These are phyloP conservation scores for Skeletonema costatum DNA, from an alignment of 108 stramenopile species.

Conservation along the genomic window DNA sequence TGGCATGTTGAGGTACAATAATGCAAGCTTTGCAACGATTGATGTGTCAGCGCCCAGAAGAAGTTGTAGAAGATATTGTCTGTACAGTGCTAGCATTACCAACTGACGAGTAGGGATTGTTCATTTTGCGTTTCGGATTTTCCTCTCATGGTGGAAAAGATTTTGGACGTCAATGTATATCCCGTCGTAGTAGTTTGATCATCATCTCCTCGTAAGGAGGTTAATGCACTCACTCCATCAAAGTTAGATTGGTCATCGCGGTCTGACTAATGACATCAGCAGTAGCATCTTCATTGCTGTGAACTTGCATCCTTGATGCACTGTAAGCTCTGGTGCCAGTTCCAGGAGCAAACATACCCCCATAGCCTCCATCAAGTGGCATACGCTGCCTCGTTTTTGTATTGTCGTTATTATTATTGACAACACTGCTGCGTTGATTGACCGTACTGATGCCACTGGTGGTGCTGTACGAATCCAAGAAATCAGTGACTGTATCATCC, in stretches of 20 bases:
- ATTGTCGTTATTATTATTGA: not conserved
- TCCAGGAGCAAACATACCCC: constrained; percentile 36
- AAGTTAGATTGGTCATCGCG: not conserved
- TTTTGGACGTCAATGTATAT: not conserved
- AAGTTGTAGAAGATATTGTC: not conserved
- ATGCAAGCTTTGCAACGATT: not conserved
- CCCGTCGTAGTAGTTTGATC: not conserved
- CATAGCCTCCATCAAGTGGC: constrained; percentile 41
- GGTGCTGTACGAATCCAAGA: not conserved
- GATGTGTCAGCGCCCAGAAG: not conserved
- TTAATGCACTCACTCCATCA: not conserved
- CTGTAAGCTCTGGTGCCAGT: not conserved
- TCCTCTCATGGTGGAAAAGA: not conserved
- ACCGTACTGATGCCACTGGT: not conserved
- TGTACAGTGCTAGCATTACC: not conserved
- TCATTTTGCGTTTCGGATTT: not conserved
- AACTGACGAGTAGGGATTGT: not conserved
- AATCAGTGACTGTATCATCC: not conserved
- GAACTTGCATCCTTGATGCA: not conserved
- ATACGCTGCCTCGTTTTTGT: constrained; percentile 19
- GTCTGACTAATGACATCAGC: not conserved
- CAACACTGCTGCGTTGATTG: not conserved
- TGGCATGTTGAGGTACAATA: constrained; percentile 14
- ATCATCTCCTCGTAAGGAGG: not conserved
- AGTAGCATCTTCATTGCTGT: not conserved